Evolutionary conservation across 2,329 filamentous ascomycete genomes (phyloP).

Genomic region (Beauveria asiatica): DNA sequence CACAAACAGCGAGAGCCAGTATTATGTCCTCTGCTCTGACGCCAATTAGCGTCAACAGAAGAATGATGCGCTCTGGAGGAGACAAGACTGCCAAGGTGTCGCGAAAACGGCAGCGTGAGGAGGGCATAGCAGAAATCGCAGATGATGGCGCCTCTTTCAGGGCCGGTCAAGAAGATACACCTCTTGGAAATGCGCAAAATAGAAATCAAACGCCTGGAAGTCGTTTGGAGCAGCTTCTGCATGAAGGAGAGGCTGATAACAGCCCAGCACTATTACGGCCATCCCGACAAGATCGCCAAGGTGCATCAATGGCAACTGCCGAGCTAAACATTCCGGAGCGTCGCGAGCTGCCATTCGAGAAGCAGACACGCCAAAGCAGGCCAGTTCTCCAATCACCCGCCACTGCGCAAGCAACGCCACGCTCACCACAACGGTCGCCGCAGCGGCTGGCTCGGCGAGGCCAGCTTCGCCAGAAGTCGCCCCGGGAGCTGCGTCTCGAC

Average conservation of each 20-base stretch:
- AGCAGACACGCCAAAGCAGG: conserved; percentile 12
- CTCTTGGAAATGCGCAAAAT: conserved; percentile 4
- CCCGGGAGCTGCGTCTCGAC: conserved; percentile 49
- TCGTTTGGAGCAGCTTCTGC: conserved; percentile 27
- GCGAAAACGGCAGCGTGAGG: conserved; percentile 20
- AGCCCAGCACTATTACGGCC: conserved; percentile 20
- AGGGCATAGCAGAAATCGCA: conserved; percentile 35
- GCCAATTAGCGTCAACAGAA: conserved; percentile 29
- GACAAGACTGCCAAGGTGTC: conserved; percentile 15
- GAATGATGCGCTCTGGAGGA: conserved; percentile 16
- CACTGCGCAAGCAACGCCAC: neutral
- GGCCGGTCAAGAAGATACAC: neutral
- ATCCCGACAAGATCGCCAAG: conserved; percentile 17
- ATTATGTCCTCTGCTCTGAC: conserved; percentile 25
- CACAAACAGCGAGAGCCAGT: conserved; percentile 16
- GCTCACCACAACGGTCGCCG: conserved; percentile 12
- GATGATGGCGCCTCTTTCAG: conserved; percentile 37
- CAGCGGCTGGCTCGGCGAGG: conserved; percentile 16
- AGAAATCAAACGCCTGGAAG: conserved; percentile 16
- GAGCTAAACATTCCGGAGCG: conserved; percentile 28
- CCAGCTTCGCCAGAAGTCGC: conserved; percentile 46
- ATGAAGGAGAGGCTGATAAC: conserved; percentile 19
- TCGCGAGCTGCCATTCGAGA: conserved; percentile 34
- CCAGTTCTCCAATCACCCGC: neutral
- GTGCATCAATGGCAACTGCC: conserved; percentile 13